Conservation (phyloP, 257 asterid genomes). For the Gentiana straminea region DNA sequence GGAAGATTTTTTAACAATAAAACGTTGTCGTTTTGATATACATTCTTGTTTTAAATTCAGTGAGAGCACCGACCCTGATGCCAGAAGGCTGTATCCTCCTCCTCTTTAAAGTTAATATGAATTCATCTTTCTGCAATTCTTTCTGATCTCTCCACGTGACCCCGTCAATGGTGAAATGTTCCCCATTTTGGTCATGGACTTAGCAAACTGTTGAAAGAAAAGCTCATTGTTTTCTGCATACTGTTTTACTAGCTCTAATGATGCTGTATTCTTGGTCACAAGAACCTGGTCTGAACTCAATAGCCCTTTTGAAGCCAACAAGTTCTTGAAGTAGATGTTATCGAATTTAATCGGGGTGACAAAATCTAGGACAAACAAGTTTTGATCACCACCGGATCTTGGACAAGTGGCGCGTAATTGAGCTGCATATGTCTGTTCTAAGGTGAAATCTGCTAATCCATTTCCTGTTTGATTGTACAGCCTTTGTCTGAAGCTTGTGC, state of each 20-base stretch:
- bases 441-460: conserved; percentile 37
- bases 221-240: conserved; percentile 47
- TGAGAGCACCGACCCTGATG: too few relatives aligned
- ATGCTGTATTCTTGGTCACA: conserved; percentile 48
- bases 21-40: too few relatives aligned
- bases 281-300: conserved; percentile 69
- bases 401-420: conserved; percentile 60
- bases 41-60: too few relatives aligned
- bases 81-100: too few relatives aligned
- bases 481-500: conserved; percentile 80
- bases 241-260: conserved; percentile 53
- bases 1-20: too few relatives aligned
- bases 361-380: conserved; percentile 51
- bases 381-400: conserved; percentile 78
- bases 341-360: conserved; percentile 57
- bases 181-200: conserved; percentile 80
- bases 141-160: conserved; percentile 57
- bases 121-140: conserved; percentile 64
- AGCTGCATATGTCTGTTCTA: conserved; percentile 48
- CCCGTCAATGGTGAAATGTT: conserved; percentile 83
- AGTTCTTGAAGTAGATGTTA: conserved; percentile 62
- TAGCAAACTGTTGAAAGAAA: conserved; percentile 73
- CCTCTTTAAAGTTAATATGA: conserved; percentile 3
- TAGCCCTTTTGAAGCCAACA: conserved; percentile 63
- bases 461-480: conserved; percentile 76